Conservation (phyloP, 345 rosid genomes). For the Eucalyptus polybractea region DNA sequence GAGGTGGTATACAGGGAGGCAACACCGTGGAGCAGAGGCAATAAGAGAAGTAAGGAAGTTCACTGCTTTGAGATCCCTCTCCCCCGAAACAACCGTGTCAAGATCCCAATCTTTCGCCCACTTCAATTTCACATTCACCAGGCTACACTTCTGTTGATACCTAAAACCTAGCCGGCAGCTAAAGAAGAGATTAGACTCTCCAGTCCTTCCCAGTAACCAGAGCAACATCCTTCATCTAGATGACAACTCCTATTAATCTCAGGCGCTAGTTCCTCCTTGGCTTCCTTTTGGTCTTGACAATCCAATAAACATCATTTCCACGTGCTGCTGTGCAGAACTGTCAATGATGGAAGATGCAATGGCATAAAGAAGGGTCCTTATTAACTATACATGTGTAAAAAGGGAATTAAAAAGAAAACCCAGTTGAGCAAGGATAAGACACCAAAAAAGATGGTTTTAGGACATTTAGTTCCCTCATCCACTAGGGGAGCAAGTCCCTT, state of each 20-base stretch:
- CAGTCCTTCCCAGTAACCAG: slow-evolving; percentile 2
- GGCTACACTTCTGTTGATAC: slow-evolving; percentile 34
- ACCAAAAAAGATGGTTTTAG: not conserved
- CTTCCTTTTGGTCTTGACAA: not conserved
- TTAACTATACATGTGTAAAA: not conserved
- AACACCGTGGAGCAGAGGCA: slow-evolving; percentile 11
- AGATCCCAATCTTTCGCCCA: slow-evolving; percentile 75
- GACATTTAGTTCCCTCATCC: not conserved
- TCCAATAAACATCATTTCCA: not conserved
- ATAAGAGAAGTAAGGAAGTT: slow-evolving; percentile 45
- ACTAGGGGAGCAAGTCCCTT: slow-evolving; percentile 11
- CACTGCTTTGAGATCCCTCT: slow-evolving; percentile 52
- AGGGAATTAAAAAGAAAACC: not conserved
- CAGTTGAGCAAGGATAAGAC: not conserved
- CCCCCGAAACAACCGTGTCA: slow-evolving; percentile 44
- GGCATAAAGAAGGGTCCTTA: not conserved
- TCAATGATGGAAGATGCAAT: not conserved
- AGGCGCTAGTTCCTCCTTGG: not conserved
- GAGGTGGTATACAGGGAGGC: slow-evolving; percentile 43
- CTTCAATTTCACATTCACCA: slow-evolving; percentile 72
- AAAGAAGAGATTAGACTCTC: slow-evolving; percentile 2
- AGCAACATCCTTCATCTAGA: slow-evolving; percentile 13
- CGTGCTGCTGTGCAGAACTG: not conserved
- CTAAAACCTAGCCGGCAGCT: slow-evolving; percentile 17
- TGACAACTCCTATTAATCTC: not conserved